Percentiles rank a stretch among this genome's conserved stretches.
phyloP scores from a whole-genome alignment of 31 red algal species.

The Asparagopsis taxiformis region DNA sequence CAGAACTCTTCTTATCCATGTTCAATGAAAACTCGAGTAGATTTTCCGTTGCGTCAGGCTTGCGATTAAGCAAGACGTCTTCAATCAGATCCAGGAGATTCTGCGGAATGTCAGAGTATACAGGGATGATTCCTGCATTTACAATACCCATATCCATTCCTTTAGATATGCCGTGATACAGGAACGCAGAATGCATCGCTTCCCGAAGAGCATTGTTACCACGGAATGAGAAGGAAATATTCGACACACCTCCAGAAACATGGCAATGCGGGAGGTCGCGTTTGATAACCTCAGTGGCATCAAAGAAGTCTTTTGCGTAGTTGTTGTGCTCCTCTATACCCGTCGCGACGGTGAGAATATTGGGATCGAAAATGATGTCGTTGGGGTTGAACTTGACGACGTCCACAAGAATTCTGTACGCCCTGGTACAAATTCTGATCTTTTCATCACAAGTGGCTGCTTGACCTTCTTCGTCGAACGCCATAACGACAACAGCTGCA shows the following conservation, averaged over 20 bases:
- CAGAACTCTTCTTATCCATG: slow-evolving; percentile 82
- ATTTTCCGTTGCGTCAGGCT: slow-evolving; percentile 68
- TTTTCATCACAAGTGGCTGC: slow-evolving; percentile 82
- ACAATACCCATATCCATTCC: slow-evolving; percentile 96
- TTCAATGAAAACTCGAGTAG: slow-evolving; percentile 74
- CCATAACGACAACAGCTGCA: slow-evolving; percentile 90
- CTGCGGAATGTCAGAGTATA: slow-evolving; percentile 72
- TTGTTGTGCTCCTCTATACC: slow-evolving; percentile 94
- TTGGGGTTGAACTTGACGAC: slow-evolving; percentile 82
- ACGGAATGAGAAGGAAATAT: slow-evolving; percentile 92
- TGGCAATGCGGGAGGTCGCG: slow-evolving; percentile 66
- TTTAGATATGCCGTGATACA: slow-evolving; percentile 76
- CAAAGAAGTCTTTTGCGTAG: slow-evolving; percentile 85
- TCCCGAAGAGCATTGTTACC: slow-evolving; percentile 84
- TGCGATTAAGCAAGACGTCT: slow-evolving; percentile 82
- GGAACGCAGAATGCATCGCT: slow-evolving; percentile 85
- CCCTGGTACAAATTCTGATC: slow-evolving; percentile 72
- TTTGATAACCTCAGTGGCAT: slow-evolving; percentile 60
- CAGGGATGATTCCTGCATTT: slow-evolving; percentile 87
- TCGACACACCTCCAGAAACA: slow-evolving; percentile 87
- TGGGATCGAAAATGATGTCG: slow-evolving; percentile 93
- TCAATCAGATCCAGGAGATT: slow-evolving; percentile 79
- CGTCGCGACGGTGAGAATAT: slow-evolving; percentile 90
- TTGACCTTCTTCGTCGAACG: slow-evolving; percentile 86
- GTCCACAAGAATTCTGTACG: slow-evolving; percentile 83